A percentile compares a stretch with the other conserved stretches of the same genome.
phyloP scores from a whole-genome alignment of 2,329 filamentous ascomycete genomes.

The Beauveria medogensis region DNA sequence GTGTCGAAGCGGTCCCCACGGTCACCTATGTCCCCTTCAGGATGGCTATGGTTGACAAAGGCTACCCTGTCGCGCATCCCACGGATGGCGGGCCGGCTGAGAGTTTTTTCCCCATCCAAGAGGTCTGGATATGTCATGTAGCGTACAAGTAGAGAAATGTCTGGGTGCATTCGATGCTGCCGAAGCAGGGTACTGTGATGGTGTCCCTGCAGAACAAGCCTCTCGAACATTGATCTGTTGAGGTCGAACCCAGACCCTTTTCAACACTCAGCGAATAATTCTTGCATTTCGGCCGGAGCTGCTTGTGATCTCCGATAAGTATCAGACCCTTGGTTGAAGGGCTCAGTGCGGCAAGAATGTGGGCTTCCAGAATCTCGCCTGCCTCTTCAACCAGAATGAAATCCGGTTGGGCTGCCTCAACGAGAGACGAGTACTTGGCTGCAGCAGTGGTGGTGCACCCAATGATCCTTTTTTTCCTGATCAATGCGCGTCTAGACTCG shows the following conservation, averaged over 20 bases:
- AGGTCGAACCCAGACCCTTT: conserved; percentile 57
- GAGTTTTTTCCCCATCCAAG: conserved; percentile 43
- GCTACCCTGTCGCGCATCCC: conserved; percentile 54
- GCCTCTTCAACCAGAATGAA: conserved; percentile 64
- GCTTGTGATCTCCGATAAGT: conserved; percentile 66
- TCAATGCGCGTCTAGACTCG: conserved; percentile 26
- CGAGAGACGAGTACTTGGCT: conserved; percentile 49
- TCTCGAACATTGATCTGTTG: conserved; percentile 61
- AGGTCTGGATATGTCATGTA: conserved; percentile 55
- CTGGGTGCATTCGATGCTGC: conserved; percentile 62
- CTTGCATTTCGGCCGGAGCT: conserved; percentile 59
- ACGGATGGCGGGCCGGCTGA: conserved; percentile 35
- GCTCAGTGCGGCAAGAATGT: conserved; percentile 50
- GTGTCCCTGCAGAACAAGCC: conserved; percentile 49
- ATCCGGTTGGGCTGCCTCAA: conserved; percentile 47
- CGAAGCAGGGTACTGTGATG: conserved; percentile 45
- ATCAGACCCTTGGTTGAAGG: conserved; percentile 53
- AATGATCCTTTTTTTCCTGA: conserved; percentile 53
- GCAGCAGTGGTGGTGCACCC: conserved; percentile 65
- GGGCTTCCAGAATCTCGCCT: conserved; percentile 63
- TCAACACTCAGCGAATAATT: conserved; percentile 55
- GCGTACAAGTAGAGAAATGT: conserved; percentile 54
- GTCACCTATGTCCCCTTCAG: conserved; percentile 37
- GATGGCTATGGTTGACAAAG: conserved; percentile 56
- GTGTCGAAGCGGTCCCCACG: conserved; percentile 44